Base-by-base conservation (phyloP, 1,284 basidiomycete species). In the Austroboletus novae-zelandiae region DNA sequence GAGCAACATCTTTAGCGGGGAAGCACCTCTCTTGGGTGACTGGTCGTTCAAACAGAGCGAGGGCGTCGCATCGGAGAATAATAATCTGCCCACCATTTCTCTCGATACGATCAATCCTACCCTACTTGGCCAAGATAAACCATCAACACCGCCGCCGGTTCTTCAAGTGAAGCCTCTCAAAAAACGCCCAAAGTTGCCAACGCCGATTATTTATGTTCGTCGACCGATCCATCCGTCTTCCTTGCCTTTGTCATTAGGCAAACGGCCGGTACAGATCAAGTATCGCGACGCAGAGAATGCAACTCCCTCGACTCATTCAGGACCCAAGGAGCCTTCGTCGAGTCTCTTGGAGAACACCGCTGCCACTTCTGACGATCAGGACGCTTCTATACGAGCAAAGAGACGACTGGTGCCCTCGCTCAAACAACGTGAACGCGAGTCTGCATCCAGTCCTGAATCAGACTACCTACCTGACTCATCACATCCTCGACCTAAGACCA, bases 211-310 rank as follows among this genome's bases (percentile, higher is more conserved):
- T 27, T 66, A 66, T 40, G 40, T 66, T 14, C 67, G 65, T 43
- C 59, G 64, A 40, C 66, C 66, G 1, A 48, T 60, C 2, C 57
- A 66, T 40, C 47, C 57, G 1, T 62, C 61, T 14, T 36, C 43
- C 20, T 11, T 59, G 9, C 61, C 66, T 27, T 14, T 59, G 36
- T 35, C 55, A 27, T 46, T 59, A 3, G 55, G 55, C 23, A 69
- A 63, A 46, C 65, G 62, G 18, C 23, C 54, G 1, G 66, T 66
- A 15, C 66, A 57, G 44, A 70, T 66, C 47, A 66, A 68, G 41
- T 66, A 66, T 18, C 67, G 65, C 5, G 57, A 57, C 15, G 46
- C 52, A 4, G 53, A 36, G 10, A 49, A 29, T 11, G 1, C 43
- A 9, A 29, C 47, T 2, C 36, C 53, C 18, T 47, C 49, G 14